These are phyloP conservation scores for Monosporascus sp. DNA, from an alignment of 2,329 filamentous ascomycete genomes.

Conservation along the genomic window DNA sequence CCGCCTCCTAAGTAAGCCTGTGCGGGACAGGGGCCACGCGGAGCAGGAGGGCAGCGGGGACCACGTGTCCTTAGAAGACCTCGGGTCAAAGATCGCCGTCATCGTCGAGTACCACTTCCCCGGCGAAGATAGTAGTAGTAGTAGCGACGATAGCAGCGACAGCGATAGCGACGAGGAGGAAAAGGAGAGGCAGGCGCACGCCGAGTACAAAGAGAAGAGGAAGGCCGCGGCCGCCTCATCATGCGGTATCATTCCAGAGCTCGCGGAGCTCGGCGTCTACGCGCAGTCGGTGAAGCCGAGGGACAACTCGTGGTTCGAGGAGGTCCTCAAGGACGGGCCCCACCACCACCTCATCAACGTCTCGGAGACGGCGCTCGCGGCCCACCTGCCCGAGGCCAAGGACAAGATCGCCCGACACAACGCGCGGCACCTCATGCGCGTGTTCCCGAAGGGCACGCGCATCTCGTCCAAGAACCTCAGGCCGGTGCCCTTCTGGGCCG, in stretches of 20 bases:
- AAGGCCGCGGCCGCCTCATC: slow-evolving; percentile 39
- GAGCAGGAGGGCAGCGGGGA: slow-evolving; percentile 47
- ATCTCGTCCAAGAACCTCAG: slow-evolving; percentile 62
- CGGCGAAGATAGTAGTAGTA: slow-evolving; percentile 41
- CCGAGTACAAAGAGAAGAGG: slow-evolving; percentile 50
- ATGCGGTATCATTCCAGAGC: slow-evolving; percentile 55
- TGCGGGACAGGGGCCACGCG: slow-evolving; percentile 50
- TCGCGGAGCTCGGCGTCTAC: slow-evolving; percentile 62
- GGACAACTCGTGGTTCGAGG: slow-evolving; percentile 61
- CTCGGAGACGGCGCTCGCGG: slow-evolving; percentile 54
- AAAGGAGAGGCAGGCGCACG: slow-evolving; percentile 40
- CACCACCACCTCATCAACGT: slow-evolving; percentile 48
- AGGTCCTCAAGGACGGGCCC: slow-evolving; percentile 30
- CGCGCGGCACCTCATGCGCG: slow-evolving; percentile 61
- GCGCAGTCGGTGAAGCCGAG: slow-evolving; percentile 64
- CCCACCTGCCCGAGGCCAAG: slow-evolving; percentile 42
- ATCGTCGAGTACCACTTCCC: slow-evolving; percentile 64
- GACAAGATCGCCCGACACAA: slow-evolving; percentile 55
- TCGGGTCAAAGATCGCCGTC: slow-evolving; percentile 59
- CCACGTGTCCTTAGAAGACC: slow-evolving; percentile 53
- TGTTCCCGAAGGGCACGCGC: slow-evolving; percentile 63
- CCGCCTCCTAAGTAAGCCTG: slow-evolving; percentile 51
- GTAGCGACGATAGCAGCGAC: slow-evolving; percentile 31
- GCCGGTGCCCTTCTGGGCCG: slow-evolving; percentile 59
- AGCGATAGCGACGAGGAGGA: slow-evolving; percentile 32